phyloP scores from a whole-genome alignment of 108 stramenopile species.

The Pseudonitzschia multiseries region DNA sequence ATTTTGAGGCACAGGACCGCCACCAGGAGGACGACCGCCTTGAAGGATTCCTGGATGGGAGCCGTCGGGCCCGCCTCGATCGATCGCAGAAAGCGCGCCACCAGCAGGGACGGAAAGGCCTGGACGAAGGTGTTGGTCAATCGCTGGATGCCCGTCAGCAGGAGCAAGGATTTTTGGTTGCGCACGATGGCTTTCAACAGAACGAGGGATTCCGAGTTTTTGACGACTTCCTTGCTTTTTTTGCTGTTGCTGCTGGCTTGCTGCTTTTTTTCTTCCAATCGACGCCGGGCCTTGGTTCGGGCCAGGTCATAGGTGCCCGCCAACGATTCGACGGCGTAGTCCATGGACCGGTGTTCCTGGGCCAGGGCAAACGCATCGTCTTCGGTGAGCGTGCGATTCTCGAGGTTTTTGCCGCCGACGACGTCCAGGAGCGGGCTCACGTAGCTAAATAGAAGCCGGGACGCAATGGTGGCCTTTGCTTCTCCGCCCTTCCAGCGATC shows the following conservation, averaged over 20 bases:
- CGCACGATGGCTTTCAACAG: constrained; percentile 52
- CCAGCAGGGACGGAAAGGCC: constrained; percentile 70
- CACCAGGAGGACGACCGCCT: constrained; percentile 48
- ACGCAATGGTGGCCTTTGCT: constrained; percentile 43
- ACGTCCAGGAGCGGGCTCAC: constrained; percentile 53
- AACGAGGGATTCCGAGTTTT: constrained; percentile 43
- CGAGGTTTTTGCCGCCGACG: constrained; percentile 26
- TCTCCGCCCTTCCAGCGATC: constrained; percentile 55
- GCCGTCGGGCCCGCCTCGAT: constrained; percentile 59
- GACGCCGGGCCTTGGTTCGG: constrained; percentile 23
- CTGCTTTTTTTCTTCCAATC: constrained; percentile 22
- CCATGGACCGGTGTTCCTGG: constrained; percentile 20
- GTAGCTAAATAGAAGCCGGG: constrained; percentile 59
- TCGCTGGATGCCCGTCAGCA: constrained; percentile 62
- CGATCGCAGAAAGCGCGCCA: constrained; percentile 63
- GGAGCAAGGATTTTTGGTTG: constrained; percentile 45
- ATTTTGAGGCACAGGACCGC: constrained; percentile 70
- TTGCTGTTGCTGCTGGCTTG: neutral
- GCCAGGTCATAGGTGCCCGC: constrained; percentile 23
- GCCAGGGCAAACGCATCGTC: constrained; percentile 60
- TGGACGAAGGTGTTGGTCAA: constrained; percentile 69
- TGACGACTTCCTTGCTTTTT: constrained; percentile 13
- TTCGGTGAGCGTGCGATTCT: constrained; percentile 51
- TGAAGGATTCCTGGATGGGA: constrained; percentile 42
- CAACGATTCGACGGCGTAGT: constrained; percentile 29